These are phyloP conservation scores for Barnettozyma californica DNA, from an alignment of 805 yeast genomes.

Conservation along the genomic window DNA sequence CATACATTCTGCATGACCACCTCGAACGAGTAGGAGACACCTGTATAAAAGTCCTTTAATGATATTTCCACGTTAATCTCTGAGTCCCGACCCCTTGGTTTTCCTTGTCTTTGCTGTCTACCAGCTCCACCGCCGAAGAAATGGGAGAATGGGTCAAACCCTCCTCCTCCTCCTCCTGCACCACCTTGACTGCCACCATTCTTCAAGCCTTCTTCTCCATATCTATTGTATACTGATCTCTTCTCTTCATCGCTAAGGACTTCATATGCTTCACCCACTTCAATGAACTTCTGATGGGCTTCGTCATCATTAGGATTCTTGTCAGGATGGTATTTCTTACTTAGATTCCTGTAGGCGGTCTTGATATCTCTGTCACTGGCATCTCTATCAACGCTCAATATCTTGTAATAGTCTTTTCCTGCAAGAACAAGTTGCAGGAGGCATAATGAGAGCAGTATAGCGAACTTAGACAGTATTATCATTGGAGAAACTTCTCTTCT, in stretches of 20 bases:
- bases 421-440: conserved; percentile 5
- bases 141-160: conserved; percentile 59
- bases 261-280: conserved; percentile 91
- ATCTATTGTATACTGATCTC: conserved; percentile 61
- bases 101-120: conserved; percentile 31
- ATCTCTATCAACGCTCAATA: conserved; percentile 62
- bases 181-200: conserved; percentile 48
- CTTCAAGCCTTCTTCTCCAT: conserved; percentile 71
- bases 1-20: conserved; percentile 73
- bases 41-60: conserved; percentile 64
- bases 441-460: conserved; percentile 2
- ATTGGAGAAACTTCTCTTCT: background rate
- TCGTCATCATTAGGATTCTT: conserved; percentile 79
- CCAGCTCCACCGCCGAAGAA: conserved; percentile 46
- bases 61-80: conserved; percentile 50
- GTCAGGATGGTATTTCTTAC: conserved; percentile 91
- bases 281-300: conserved; percentile 83
- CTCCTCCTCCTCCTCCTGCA: conserved; percentile 33
- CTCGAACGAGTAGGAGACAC: conserved; percentile 54
- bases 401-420: conserved; percentile 46
- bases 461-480: conserved; percentile 4
- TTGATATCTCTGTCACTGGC: conserved; percentile 82
- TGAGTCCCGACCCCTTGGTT: conserved; percentile 58
- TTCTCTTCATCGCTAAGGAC: conserved; percentile 70
- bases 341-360: conserved; percentile 74